Evolutionary conservation across 192 early-diverging fungal genomes (phyloP), one percentile per base, ranked within the genome.

Genomic region (Entomortierella parvispora): DNA sequence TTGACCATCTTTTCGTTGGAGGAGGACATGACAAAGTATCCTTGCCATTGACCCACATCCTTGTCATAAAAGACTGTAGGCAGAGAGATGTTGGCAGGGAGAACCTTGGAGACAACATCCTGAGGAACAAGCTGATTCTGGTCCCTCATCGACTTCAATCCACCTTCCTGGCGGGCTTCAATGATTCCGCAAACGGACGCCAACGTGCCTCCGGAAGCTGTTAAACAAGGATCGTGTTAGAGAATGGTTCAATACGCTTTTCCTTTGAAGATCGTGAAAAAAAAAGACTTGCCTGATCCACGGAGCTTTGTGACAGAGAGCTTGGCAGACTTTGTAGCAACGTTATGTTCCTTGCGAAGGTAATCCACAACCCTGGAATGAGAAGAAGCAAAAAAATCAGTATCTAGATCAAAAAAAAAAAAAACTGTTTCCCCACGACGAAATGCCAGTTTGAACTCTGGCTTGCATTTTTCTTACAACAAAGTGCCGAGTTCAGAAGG

Each of bases 401-500:
- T 40, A 40, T 40, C 7, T 40, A 5, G 12, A 12, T 12, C 12
- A 40, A 5, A 5, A 9, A 40, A 40, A 40, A 40, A 40, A 40
- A 40, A 40, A 40, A 40, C 37, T 40, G 12, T 12, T 40, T 12
- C 37, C 12, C 7, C 37, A 40, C 12, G 37, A 40, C 12, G n/a
- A n/a, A n/a, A n/a, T 12, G 37, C 12, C 37, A 40, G 7, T 40
- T 40, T 40, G 5, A 9, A 9, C 12, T 40, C 12, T 40, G 5
- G 5, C 12, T 40, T 40, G 0, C 0, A 20, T 6, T 33, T 20
- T 6, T n/a, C 58, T 64, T 72, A 72, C 93, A 97, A 88, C 46
- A 90, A 86, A 23, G 89, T 84, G 22, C 94, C 93, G 12, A 97
- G 68, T 66, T 97, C 96, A 17, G 92, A 93, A 2, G 96, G 96